Evolutionary conservation across 352 stramenopile genomes (phyloP).

Genomic region (Phytophthora citricola): DNA sequence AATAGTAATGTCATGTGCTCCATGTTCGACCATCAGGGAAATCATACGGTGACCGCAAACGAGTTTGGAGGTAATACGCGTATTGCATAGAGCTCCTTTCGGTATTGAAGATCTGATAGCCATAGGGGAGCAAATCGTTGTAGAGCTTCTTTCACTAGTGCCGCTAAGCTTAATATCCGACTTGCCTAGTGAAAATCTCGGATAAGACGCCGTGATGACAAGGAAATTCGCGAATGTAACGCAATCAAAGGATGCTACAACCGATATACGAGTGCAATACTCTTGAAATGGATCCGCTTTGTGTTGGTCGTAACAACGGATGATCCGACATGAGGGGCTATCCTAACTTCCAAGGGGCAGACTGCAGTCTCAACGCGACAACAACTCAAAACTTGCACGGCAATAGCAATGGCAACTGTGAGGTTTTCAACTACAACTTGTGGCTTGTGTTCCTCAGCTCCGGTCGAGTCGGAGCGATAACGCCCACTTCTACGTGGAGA

Average conservation of each 20-base stretch:
- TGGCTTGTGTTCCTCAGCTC: too few species aligned
- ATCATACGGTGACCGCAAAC: conserved; percentile 8
- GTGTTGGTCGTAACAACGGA: too few species aligned
- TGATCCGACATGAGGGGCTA: too few species aligned
- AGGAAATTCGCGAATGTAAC: neutral
- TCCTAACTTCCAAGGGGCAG: too few species aligned
- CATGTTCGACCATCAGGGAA: conserved; percentile 4
- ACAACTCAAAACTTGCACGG: too few species aligned
- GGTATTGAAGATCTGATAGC: neutral
- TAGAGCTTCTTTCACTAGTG: conserved; percentile 4
- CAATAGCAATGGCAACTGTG: too few species aligned
- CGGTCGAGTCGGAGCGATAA: too few species aligned
- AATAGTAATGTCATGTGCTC: conserved; percentile 6
- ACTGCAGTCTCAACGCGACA: too few species aligned
- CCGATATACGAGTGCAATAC: too few species aligned
- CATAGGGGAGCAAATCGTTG: conserved; percentile 9
- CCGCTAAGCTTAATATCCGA: neutral
- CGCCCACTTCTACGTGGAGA: too few species aligned
- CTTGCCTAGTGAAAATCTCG: neutral
- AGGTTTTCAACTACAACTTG: too few species aligned
- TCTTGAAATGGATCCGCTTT: too few species aligned
- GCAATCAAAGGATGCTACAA: neutral
- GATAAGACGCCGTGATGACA: neutral
- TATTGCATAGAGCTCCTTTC: conserved; percentile 4
- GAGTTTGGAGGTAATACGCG: conserved; percentile 1